Base-by-base conservation (phyloP, 352 stramenopile genomes). In the Pythium aphanidermatum region DNA sequence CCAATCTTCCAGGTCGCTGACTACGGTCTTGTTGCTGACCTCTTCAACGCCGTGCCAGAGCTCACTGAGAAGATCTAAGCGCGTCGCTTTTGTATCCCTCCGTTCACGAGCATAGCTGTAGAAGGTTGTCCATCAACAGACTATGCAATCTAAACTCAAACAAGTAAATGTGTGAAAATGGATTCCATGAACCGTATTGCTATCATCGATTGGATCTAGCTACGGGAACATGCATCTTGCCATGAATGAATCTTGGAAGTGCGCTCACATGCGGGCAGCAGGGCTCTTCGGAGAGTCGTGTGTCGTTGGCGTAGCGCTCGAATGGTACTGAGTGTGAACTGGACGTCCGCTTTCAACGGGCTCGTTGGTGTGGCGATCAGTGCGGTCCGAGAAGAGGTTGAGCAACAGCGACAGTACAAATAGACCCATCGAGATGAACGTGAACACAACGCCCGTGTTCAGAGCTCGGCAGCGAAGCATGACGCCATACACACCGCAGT, bases 1-100 rank as follows among this genome's bases (percentile, higher is more conserved):
- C 97, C 97, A 26, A 99, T 99, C 68, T 99, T 99, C 76, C 86
- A 98, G 63, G 95, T 99, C 26, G 88, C 95, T 21, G 97, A 99
- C 84, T 99, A 98, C 70, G 96, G 96, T 25, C 74, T 99, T 16
- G 92, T 98, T n/a, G 94, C 72, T 30, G 97, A 99, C 74, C 80
- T 99, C 34, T 99, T 99, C 72, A 86, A 86, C 23, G 92, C 78
- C 44, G 86, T 99, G 28, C 97, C 97, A 3, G 96, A 99, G 68
- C 72, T 99, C 49, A 98, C 93, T 5, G 80, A 97, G 54, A 99
- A 99, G 74, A 67, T 99, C 56, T 98, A 79, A 76, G 26, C 35
- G n/a, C n/a, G n/a, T n/a, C n/a, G n/a, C n/a, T n/a, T n/a, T n/a
- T n/a, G n/a, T n/a, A n/a, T n/a, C n/a, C n/a, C n/a, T n/a, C n/a